Base-by-base conservation (phyloP, 306 rosid species). In the Lotus japonicus region DNA sequence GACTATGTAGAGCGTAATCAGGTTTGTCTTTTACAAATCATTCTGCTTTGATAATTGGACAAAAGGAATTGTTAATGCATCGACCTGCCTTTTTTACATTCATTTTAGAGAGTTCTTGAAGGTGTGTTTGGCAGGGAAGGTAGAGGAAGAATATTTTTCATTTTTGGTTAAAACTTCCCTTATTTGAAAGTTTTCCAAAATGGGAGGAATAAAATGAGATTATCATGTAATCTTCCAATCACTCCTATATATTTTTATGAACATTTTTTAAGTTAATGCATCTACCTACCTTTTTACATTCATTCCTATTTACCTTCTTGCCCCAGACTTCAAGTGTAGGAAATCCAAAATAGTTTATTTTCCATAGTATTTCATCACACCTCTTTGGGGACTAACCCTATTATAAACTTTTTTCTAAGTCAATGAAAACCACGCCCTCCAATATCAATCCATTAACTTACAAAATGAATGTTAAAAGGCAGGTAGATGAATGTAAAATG, bases 1-100 rank as follows among this genome's bases (percentile, higher is more conserved):
- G 97, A 94, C 76, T 94, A 90, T 82, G 97, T 90, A 23, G 98
- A 94, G 69, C 95, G 98, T 39, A 94, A 94, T 72, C 98, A 94
- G 98, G 98, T 88, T 18, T 55, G 70, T 80, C 75, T 66, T 76
- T 6, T 15, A 39, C 39, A 18, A 73, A 57, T 19, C 42, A 10
- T 75, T 56, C 16, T 31, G 43, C 23, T 71, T 49, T 45, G 50
- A 44, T 26, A 72, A 58, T 44, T 72, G 48, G 26, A 18, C 43
- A 13, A 11, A 1, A 23, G 55, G 55, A 66, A 43, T 64, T 59
- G 31, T 36, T 70, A 56, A 28, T n/a, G 9, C 44, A 66, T 77
- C 52, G 71, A 13, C 58, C 15, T 7, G 2, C 58, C 74, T 58
- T 23, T 16, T 75, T 21, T 55, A 67, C 41, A 31, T 19, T 58